phyloP scores from a whole-genome alignment of 805 yeast genomes.

The Wickerhamomyces bovis region DNA sequence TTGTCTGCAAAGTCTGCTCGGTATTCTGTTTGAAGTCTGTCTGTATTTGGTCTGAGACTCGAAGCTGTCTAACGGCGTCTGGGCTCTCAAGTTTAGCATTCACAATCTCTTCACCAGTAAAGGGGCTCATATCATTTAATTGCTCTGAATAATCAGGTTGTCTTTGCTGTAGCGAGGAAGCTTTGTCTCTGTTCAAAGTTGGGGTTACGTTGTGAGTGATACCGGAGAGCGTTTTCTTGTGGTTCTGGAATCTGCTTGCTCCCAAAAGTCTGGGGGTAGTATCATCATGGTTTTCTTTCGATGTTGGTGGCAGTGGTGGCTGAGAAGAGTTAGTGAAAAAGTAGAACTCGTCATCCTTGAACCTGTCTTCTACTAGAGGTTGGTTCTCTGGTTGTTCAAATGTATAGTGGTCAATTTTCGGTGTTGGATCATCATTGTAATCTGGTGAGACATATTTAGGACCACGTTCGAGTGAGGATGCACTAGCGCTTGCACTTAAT shows the following conservation, averaged over 20 bases:
- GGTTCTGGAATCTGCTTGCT: not conserved
- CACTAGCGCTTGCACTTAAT: not conserved
- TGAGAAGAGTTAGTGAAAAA: not conserved
- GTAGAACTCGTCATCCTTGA: not conserved
- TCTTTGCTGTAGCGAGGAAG: not conserved
- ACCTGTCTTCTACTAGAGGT: not conserved
- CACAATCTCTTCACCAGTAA: not conserved
- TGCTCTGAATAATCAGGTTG: not conserved
- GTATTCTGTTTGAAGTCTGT: constrained; percentile 1
- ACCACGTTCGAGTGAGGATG: not conserved
- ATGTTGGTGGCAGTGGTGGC: too few relatives aligned
- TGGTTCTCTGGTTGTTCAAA: not conserved
- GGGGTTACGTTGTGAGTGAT: constrained; percentile 16
- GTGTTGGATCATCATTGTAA: constrained; percentile 21
- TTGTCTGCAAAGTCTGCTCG: not conserved
- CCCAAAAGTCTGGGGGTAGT: constrained; percentile 10
- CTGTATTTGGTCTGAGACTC: not conserved
- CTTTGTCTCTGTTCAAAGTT: not conserved
- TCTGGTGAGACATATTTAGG: not conserved
- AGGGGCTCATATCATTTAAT: not conserved
- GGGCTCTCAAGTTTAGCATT: constrained; percentile 1
- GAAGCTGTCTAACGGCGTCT: not conserved
- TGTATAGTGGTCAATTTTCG: constrained; percentile 9
- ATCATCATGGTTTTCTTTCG: constrained; percentile 1
- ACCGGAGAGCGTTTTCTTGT: constrained; percentile 1